Base-by-base conservation (phyloP, 495 filamentous ascomycete genomes). In the Penicillium canescens region DNA sequence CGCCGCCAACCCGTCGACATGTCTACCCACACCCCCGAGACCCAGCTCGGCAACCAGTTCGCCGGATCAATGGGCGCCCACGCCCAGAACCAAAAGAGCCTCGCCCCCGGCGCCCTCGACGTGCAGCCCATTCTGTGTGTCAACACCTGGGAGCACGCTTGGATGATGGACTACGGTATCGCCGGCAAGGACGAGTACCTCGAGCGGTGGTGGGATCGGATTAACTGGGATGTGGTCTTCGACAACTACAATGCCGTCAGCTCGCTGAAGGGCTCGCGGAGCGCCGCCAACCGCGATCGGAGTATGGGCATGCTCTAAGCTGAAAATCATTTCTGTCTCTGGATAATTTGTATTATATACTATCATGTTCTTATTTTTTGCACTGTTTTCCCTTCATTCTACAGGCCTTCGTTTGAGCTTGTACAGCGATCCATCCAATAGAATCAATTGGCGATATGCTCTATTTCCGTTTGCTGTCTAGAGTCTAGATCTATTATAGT, bases 81-180 rank as follows among this genome's bases (percentile, higher is more conserved):
- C 59, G 68, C 73, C 6, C 54, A 60, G 34, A 76, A 73, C 55
- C 66, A 74, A 41, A 75, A 67, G 62, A 74, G 62, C 54, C 60
- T 80, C 54, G 81, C 85, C 12, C 86, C 86, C 14, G 88, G 91
- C 6, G 91, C 89, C 10, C 71, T 82, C 36, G 81, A 89, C 47
- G 61, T 92, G 14, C 72, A 83, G 48, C 91, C 93, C 4, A 72
- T 97, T 55, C 73, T 98, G 52, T 96, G 92, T 61, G 79, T 98
- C 41, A 98, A 94, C 69, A 96, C 91, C 23, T 98, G 94, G 94
- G 86, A 97, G 77, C 94, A 98, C 71, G 88, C 86, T 2, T 98
- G 89, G 85, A 72, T 98, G 69, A 79, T 78, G 54, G 91, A 98
- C 66, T 96, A 86, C 63, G 91, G 91, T 23, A 76, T 96, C 41